Evolutionary conservation across 345 rosid species (phyloP), one percentile per base, ranked within the genome.

Genomic region (Chamaenerion angustifolium): DNA sequence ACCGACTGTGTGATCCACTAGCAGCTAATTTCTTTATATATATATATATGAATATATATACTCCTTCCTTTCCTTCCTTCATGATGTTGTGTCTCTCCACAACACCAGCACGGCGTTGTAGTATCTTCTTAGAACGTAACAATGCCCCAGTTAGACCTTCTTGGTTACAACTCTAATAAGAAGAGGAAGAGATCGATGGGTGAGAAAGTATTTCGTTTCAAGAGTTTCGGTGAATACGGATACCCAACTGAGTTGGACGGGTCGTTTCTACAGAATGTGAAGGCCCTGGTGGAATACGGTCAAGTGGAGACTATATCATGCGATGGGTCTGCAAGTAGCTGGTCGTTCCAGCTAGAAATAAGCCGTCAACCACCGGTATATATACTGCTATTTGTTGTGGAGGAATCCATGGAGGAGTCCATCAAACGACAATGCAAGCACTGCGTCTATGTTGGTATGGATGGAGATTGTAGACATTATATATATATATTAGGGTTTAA

Each of bases 281-380:
- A 68, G 43, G 66, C 69, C 11, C 76, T 90, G 48, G 69, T 86
- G 31, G 84, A 83, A 54, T 76, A 74, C 47, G 98, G 86, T 49
- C 72, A 78, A 55, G 47, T 54, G 14, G 85, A 79, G 62, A 54
- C 49, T 48, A 18, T 16, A 16, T 48, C 56, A 0, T 64, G 70
- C 14, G 55, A 56, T 52, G 75, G 78, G 14, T 54, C 68, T 68
- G 69, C 72, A 1, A 70, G 79, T 51, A 31, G 10, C 37, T 86
- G 98, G 95, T 77, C 95, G n/a, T 90, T 86, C 71, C 88, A 81
- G 69, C 85, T 90, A 11, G 88, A 90, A 67, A 77, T 90, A 59
- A 70, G 67, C 23, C 83, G 83, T 13, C 80, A 86, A 8, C 92
- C 94, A 31, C 86, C 94, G 48, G 55, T 78, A n/a, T 79, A 83